phyloP scores from a whole-genome alignment of 2,329 filamentous ascomycete genomes.

The Xylaria sp. region DNA sequence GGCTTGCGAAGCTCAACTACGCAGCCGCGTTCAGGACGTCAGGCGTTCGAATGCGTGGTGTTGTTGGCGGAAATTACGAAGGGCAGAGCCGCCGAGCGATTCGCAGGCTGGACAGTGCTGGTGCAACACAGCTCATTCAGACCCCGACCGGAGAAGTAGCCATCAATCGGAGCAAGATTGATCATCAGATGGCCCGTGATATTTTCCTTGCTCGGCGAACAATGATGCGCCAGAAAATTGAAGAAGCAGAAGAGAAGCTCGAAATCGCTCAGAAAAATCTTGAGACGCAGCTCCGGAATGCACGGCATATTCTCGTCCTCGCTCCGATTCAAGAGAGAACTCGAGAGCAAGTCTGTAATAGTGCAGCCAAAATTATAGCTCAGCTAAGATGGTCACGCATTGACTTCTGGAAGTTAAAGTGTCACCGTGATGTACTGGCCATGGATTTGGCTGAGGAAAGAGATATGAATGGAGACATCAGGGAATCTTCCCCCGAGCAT shows the following conservation, averaged over 20 bases:
- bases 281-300: constrained; percentile 86
- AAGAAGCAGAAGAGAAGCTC: constrained; percentile 83
- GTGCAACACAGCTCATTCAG: constrained; percentile 69
- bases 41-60: constrained; percentile 88
- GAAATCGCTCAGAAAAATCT: constrained; percentile 78
- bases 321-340: constrained; percentile 93
- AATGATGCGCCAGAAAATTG: constrained; percentile 85
- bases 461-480: constrained; percentile 53
- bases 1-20: constrained; percentile 96
- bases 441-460: constrained; percentile 87
- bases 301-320: constrained; percentile 87
- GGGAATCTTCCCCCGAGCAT: constrained; percentile 38
- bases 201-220: constrained; percentile 84
- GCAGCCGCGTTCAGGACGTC: constrained; percentile 93
- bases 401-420: constrained; percentile 91
- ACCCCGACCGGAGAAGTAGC: constrained; percentile 79
- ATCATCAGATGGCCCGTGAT: constrained; percentile 85
- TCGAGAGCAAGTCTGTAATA: constrained; percentile 84
- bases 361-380: constrained; percentile 84
- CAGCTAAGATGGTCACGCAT: constrained; percentile 94
- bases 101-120: constrained; percentile 74
- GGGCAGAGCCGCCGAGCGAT: constrained; percentile 80
- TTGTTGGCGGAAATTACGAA: constrained; percentile 86
- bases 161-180: constrained; percentile 77
- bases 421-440: constrained; percentile 87